phyloP scores from a whole-genome alignment of 495 filamentous ascomycete genomes.

The Daldinia decipiens region DNA sequence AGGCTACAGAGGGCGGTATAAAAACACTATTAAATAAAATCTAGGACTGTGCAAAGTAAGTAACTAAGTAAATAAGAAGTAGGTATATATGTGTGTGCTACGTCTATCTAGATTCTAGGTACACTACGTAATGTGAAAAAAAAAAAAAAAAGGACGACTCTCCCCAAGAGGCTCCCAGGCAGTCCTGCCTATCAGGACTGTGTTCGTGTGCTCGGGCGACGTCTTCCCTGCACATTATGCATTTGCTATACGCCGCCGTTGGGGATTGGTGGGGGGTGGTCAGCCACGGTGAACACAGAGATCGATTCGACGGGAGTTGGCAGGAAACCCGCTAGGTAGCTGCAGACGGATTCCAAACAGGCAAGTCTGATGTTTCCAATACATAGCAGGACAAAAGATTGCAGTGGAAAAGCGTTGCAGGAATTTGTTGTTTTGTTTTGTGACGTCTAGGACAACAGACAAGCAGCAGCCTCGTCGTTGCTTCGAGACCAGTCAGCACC shows the following conservation, averaged over 20 bases:
- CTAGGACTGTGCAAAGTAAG: conserved; percentile 1
- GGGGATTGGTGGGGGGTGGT: conserved; percentile 42
- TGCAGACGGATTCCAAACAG: conserved; percentile 38
- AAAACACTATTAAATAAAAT: conserved; percentile 36
- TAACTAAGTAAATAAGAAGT: no score
- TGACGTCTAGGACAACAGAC: conserved; percentile 15
- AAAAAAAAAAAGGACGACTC: neutral
- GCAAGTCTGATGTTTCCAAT: conserved; percentile 22
- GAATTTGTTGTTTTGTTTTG: no score
- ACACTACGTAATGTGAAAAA: neutral
- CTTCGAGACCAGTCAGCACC: conserved; percentile 22
- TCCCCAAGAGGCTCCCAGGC: conserved; percentile 33
- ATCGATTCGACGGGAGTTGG: conserved; percentile 42
- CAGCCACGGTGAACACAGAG: conserved; percentile 40
- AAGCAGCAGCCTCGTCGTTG: conserved; percentile 27
- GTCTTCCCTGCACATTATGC: conserved; percentile 41
- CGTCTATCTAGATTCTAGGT: neutral
- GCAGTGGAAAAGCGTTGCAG: neutral
- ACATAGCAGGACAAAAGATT: neutral
- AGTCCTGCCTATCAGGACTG: conserved; percentile 42
- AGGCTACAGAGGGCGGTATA: conserved; percentile 10
- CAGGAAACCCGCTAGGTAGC: conserved; percentile 24
- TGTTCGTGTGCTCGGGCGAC: conserved; percentile 40
- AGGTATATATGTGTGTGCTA: neutral
- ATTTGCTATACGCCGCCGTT: conserved; percentile 31